These are phyloP conservation scores for Crataegus laevigata DNA, from an alignment of 306 rosid species.

Conservation along the genomic window DNA sequence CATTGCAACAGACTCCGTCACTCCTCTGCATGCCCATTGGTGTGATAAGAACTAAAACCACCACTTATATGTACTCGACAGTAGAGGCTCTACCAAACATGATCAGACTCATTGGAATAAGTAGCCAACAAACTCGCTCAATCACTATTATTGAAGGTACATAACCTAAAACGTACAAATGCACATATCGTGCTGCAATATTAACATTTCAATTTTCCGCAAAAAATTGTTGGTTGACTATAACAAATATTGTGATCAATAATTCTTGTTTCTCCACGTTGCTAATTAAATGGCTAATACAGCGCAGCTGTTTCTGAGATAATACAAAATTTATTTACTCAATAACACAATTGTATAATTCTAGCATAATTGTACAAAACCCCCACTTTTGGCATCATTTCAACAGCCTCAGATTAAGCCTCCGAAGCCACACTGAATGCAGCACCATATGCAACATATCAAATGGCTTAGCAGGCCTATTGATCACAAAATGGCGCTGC, in stretches of 20 bases:
- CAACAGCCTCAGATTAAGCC: slow-evolving; percentile 34
- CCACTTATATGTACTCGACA: no score
- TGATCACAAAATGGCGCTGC: slow-evolving; percentile 34
- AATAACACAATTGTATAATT: neutral
- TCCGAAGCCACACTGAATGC: slow-evolving; percentile 51
- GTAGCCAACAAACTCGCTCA: no score
- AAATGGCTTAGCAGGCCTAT: slow-evolving; percentile 33
- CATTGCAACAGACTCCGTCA: no score
- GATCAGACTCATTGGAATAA: no score
- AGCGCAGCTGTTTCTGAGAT: neutral
- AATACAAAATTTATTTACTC: neutral
- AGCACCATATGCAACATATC: slow-evolving; percentile 42
- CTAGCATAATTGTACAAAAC: neutral
- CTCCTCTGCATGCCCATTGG: no score
- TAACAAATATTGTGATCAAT: no score
- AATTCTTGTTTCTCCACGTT: neutral
- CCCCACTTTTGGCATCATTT: neutral
- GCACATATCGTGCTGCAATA: neutral
- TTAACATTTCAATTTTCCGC: neutral
- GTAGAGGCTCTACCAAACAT: no score
- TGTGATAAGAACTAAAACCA: no score
- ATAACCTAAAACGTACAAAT: neutral
- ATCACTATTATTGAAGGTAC: neutral
- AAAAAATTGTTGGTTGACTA: no score
- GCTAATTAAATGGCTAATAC: neutral